Base-by-base conservation (phyloP, 2,329 filamentous ascomycete species). In the Leptosphaerulina australis region DNA sequence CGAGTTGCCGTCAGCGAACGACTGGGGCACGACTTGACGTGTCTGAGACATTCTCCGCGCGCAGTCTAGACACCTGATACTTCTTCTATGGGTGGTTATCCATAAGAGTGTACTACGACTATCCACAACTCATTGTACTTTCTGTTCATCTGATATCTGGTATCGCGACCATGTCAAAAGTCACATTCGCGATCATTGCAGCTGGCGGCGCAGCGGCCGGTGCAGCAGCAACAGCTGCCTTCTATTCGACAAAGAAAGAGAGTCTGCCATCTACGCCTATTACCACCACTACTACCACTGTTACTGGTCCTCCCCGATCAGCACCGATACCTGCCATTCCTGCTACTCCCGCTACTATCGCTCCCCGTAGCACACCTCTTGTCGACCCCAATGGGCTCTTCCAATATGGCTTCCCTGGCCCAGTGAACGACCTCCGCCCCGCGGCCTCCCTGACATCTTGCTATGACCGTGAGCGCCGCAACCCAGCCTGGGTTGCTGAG, bases 401-500 rank as follows among this genome's bases (percentile, higher is more conserved):
- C 63, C 77, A 80, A 66, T 81, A 81, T 65, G 79, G 94, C 66
- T 97, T 97, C 75, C 93, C 94, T 0, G 94, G 94, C 50, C 94
- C 94, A 24, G 78, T 96, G 29, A 82, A 87, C 65, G 94, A 99
- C 75, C 80, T 96, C 33, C 87, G 91, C 46, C 82, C 82, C 46
- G 87, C 91, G 28, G 78, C 84, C 20, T 88, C 90, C 25, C 83
- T 97, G 44, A 83, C 92, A 59, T 96, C 92, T 24, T 87, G 88
- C 64, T 99, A 88, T 82, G 93, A 99, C 77, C 90, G 94, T 21
- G 87, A 90, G 55, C 88, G 86, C 33, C 86, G 92, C 69, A 99
- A 99, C 76, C 94, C 94, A 22, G 83, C 89, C 72, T 99, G 93
- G 93, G 94, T 79, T 15, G 77, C 88, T 58, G 94, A 99, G 79